Evolutionary conservation across 2,329 filamentous ascomycete genomes (phyloP).

Genomic region (Endocalyx cinctus): DNA sequence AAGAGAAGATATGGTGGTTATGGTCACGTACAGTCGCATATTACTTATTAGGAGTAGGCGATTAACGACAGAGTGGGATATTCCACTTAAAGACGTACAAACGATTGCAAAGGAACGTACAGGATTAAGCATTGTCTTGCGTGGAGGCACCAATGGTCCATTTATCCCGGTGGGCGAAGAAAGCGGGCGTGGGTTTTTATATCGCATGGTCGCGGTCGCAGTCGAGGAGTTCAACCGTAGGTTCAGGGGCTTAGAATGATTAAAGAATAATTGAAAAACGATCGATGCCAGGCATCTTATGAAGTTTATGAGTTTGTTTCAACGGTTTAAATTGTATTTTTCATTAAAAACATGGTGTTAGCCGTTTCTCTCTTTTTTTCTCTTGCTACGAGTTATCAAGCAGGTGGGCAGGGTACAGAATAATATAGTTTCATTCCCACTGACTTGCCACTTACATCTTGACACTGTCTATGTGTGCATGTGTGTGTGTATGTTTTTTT

Average conservation of each 20-base stretch:
- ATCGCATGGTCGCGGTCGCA: constrained; percentile 60
- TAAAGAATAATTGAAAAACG: not conserved
- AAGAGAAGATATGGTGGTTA: constrained; percentile 80
- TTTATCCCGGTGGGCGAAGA: constrained; percentile 95
- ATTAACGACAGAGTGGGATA: constrained; percentile 90
- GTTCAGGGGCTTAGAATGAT: constrained; percentile 42
- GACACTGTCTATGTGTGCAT: too few species aligned
- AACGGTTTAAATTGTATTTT: too few species aligned
- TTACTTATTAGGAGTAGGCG: constrained; percentile 85
- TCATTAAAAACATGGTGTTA: too few species aligned
- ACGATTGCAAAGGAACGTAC: constrained; percentile 96
- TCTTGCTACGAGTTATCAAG: too few species aligned
- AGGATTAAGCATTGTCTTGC: constrained; percentile 80
- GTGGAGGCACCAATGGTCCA: constrained; percentile 87
- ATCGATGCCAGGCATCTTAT: too few species aligned
- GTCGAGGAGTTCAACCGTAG: constrained; percentile 64
- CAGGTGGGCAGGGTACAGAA: too few species aligned
- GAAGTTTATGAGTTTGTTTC: too few species aligned
- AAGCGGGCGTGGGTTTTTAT: constrained; percentile 60
- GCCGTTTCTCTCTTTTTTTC: too few species aligned
- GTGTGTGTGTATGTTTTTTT: too few species aligned
- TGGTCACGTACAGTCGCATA: constrained; percentile 84
- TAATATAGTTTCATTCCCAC: too few species aligned
- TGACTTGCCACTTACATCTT: too few species aligned
- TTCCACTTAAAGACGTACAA: constrained; percentile 91